Conservation (phyloP, 1,284 basidiomycete genomes). For the Blastosporella zonata region DNA sequence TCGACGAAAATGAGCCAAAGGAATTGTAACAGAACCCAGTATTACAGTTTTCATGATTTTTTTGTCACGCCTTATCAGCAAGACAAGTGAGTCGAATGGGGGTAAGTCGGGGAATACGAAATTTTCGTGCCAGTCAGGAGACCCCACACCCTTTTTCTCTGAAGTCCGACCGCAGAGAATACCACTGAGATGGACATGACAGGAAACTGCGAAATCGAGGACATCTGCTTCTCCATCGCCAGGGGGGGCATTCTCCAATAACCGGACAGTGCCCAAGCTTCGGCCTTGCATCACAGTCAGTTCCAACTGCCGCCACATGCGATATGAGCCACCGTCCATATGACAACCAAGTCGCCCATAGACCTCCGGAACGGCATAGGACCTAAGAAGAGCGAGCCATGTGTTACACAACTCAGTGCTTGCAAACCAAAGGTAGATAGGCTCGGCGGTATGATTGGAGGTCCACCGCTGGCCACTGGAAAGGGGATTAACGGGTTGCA, state of each 20-base stretch:
- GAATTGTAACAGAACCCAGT: conserved; percentile 63
- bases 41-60: conserved; percentile 50
- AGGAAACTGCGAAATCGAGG: conserved; percentile 64
- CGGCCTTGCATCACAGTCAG: conserved; percentile 67
- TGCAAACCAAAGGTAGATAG: conserved; percentile 66
- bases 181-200: conserved; percentile 66
- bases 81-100: conserved; percentile 64
- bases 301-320: conserved; percentile 81
- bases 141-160: conserved; percentile 59
- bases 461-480: conserved; percentile 61
- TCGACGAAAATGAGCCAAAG: conserved; percentile 66
- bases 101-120: conserved; percentile 73
- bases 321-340: conserved; percentile 71
- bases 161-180: conserved; percentile 68
- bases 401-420: conserved; percentile 58
- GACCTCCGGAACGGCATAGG: conserved; percentile 74
- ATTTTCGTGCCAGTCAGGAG: conserved; percentile 74
- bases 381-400: conserved; percentile 73
- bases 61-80: conserved; percentile 67
- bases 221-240: conserved; percentile 47
- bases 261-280: conserved; percentile 52
- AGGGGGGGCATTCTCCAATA: conserved; percentile 23
- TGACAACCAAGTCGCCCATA: conserved; percentile 60
- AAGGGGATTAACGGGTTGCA: conserved; percentile 12
- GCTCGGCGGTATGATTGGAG: conserved; percentile 52